Base-by-base conservation (phyloP, 2,329 filamentous ascomycete genomes). In the Fusarium nematophilum region DNA sequence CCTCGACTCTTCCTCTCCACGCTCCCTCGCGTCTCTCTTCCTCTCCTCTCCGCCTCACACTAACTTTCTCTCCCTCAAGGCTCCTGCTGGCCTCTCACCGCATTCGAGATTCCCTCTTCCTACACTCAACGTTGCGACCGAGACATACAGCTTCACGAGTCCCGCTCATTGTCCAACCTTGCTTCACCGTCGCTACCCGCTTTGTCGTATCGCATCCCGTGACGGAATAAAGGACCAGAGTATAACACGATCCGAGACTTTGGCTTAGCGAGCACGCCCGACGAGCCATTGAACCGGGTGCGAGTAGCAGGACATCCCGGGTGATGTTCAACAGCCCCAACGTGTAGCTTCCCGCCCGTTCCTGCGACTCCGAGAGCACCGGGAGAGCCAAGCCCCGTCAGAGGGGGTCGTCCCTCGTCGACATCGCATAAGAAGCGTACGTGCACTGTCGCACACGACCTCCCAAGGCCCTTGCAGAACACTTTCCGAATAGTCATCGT, bases 401-500 rank as follows among this genome's bases (percentile, higher is more conserved):
- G 66, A 67, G 64, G 68, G 68, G 64, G 62, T 64, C 64, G 64
- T 62, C 65, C 67, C 68, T 70, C 61, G 62, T 66, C 47, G 53
- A 71, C 50, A 67, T 65, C 63, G 60, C 67, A 73, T 71, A 75
- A 72, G 70, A 70, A 73, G 72, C 74, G 78, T 80, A 76, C 66
- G 74, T 76, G 67, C 66, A 56, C 69, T 70, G 74, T 78, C 70
- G 67, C 71, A 77, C 75, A 70, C 65, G 58, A 60, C 68, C 59
- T 52, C 59, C 57, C 57, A 57, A 53, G 60, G 55, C 57, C 55
- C 48, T 61, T 69, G 58, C 66, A 67, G 64, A 62, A 51, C 43
- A 31, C 51, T 57, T 49, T 45, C 47, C 43, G 53, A 64, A 50
- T 46, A 56, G 54, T 58, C 49, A 25, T 59, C 50, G 42, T 62